Evolutionary conservation across 371 early-diverging fungal genomes (phyloP), one percentile per base, ranked within the genome.

Genomic region (Coemansia linderi): DNA sequence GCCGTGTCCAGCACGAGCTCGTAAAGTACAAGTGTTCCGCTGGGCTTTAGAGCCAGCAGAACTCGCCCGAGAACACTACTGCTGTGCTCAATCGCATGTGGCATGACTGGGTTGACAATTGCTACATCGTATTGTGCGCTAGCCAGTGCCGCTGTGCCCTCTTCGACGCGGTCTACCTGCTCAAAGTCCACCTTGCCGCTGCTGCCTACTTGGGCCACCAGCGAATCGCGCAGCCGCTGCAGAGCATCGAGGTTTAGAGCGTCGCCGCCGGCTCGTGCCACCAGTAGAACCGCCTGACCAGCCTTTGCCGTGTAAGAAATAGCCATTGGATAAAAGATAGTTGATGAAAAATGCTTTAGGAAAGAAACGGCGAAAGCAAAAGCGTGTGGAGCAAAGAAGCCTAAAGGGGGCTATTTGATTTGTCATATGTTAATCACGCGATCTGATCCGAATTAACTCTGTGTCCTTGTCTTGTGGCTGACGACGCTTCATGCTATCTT

Each of bases 91-190:
- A 71, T 70, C 9, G 70, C 81, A n/a, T 82, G 68, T 19, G 90
- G 87, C n/a, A 70, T 69, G 6, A 85, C 67, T 13, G 80, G 66
- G 64, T 89, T 88, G 15, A 86, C 77, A 36, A 86, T 77, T 12
- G 87, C 76, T n/a, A 75, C 50, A 65, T 86, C 80, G 71, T 85
- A 88, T 15, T 80, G 69, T 0, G 86, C 82, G 19, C 82, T 69
- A 7, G 85, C 72, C 40, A 89, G 78, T 0, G 73, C n/a, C 46
- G 83, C 86, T 10, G 69, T 61, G 19, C 75, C 75, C 66, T 83
- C 75, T 13, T 83, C 83, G 33, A 91, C 68, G 59, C 90, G 82
- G 73, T 91, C 90, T 15, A 88, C 79, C 75, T 89, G 90, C 78
- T 91, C 91, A 85, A 91, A 90, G 58, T 79, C 75, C 8, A 91